Evolutionary conservation across 148 eudicot species (phyloP).

Genomic region (Polygonum maritimum): DNA sequence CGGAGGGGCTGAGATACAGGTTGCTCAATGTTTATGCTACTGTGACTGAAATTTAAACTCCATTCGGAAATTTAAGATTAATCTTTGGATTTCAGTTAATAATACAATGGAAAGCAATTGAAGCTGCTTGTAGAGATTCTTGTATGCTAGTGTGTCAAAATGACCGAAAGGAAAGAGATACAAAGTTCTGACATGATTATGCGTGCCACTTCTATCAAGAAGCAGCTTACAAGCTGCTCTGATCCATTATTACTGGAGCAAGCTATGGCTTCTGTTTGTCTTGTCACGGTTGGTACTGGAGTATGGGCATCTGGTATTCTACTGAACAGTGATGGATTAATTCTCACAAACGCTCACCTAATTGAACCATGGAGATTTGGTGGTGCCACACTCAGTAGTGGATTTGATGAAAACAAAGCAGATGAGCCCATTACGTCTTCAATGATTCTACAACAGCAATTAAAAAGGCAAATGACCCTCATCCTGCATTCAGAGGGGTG

Average conservation of each 20-base stretch:
- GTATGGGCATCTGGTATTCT: conserved; percentile 96
- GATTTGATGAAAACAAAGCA: conserved; percentile 20
- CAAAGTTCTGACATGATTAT: conserved; percentile 14
- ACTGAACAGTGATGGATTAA: conserved; percentile 66
- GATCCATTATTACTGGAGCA: conserved; percentile 36
- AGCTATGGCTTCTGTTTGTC: conserved; percentile 68
- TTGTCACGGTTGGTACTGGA: conserved; percentile 61
- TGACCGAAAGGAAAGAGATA: conserved; percentile 14
- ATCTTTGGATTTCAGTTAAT: conserved; percentile 52
- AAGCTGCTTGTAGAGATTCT: conserved; percentile 50
- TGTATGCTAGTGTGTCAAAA: conserved; percentile 29
- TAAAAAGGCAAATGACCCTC: conserved; percentile 15
- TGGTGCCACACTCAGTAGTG: conserved; percentile 35
- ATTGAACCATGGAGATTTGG: conserved; percentile 95
- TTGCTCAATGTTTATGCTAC: conserved; percentile 13
- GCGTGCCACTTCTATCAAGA: conserved; percentile 16
- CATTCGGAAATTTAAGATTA: neutral
- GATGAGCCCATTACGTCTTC: conserved; percentile 15
- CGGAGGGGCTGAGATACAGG: conserved; percentile 95
- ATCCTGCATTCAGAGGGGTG: conserved; percentile 17
- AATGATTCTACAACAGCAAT: conserved; percentile 16
- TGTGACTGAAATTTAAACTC: conserved; percentile 5
- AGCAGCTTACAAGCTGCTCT: conserved; percentile 13
- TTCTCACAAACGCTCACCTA: conserved; percentile 97
- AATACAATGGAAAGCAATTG: conserved; percentile 88